phyloP scores from a whole-genome alignment of 2,329 filamentous ascomycete species.

The Fusarium floridanum region DNA sequence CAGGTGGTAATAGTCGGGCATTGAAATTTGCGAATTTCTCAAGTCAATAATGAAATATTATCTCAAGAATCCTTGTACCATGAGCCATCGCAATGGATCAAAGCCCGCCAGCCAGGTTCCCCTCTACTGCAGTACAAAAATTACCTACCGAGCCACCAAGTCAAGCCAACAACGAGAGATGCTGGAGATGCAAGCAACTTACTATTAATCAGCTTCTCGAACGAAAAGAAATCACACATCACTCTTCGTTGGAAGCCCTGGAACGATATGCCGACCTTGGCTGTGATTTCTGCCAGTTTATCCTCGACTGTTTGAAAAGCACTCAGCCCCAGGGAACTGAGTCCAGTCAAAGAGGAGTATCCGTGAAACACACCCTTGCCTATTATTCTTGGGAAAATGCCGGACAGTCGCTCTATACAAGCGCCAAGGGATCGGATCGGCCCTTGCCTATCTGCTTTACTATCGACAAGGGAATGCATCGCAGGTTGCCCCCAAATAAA shows the following conservation, averaged over 20 bases:
- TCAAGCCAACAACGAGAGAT: background rate
- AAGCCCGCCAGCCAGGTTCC: background rate
- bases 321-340: background rate
- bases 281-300: background rate
- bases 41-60: too few relatives aligned
- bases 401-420: background rate
- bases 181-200: too few relatives aligned
- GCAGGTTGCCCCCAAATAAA: rapidly evolving
- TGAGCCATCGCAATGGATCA: background rate
- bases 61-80: background rate
- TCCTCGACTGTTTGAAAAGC: background rate
- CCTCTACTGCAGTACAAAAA: background rate
- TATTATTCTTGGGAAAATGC: rapidly evolving
- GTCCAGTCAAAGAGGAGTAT: background rate
- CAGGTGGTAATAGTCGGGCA: background rate
- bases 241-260: background rate
- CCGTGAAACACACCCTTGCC: too few relatives aligned
- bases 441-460: background rate
- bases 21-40: background rate
- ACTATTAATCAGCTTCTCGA: background rate
- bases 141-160: background rate
- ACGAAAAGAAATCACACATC: rapidly evolving
- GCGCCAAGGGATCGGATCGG: rapidly evolving
- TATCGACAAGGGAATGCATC: rapidly evolving
- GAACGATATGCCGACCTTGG: background rate